Base-by-base conservation (phyloP, 176 grass and related monocot species). In the Neostapfia colusana region DNA sequence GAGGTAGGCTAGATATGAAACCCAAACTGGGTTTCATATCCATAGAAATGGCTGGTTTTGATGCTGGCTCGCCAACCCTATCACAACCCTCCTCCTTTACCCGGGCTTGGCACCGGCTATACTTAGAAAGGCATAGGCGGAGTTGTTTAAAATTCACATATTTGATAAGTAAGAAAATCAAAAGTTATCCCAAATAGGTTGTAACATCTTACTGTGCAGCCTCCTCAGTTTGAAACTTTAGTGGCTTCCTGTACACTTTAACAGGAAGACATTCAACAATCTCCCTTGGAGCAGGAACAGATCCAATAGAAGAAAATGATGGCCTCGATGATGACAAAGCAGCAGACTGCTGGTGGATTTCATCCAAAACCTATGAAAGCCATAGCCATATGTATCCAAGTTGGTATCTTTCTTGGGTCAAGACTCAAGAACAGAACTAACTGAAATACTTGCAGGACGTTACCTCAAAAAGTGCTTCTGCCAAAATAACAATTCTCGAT, bases 391-490 rank as follows among this genome's bases (percentile, higher is more conserved):
- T 57, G 24, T n/a, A 76, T 65, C 63, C 31, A 74, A 51, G 28
- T 73, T 65, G 20, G 58, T 43, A 71, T 67, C 9, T 69, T 69
- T 70, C 56, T 84, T 21, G 80, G 8, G n/a, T n/a, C n/a, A n/a
- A n/a, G n/a, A n/a, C n/a, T 34, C 63, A 79, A 69, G 5, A 87
- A 74, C 6, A 58, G 1, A 57, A 67, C 44, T 72, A 67, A 73
- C 27, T 75, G 15, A 49, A 76, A 69, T 69, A 59, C 4, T 36
- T 44, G 39, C 20, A 76, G 4, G 3, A 64, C 72, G 49, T 94
- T 94, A 98, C 95, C 95, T 98, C 91, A 61, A 98, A 98, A 74
- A 94, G 87, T 57, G 95, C 89, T 84, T 98, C 95, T 81, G 89
- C 95, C 79, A 98, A 77, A 87, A 98, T 91, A 65, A 98, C 91